Conservation (phyloP, 2,329 filamentous ascomycete species). For the Xylariaceae sp. region DNA sequence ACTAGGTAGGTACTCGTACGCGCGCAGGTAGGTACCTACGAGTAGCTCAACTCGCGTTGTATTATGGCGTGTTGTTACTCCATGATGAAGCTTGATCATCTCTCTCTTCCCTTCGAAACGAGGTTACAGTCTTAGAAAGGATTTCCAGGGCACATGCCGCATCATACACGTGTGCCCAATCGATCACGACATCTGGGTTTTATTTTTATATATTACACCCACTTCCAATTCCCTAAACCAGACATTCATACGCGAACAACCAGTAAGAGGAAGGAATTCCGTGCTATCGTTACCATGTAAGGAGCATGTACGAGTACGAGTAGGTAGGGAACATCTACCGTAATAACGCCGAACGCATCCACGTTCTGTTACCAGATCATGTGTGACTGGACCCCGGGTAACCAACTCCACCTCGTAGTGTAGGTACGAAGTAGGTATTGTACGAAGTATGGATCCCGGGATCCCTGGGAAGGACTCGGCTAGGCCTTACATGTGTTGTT, state of each 20-base stretch:
- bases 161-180: conserved; percentile 14
- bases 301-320: no score
- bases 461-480: neutral
- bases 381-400: neutral
- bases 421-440: no score
- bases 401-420: neutral
- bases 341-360: no score
- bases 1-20: neutral
- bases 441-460: neutral
- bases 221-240: neutral
- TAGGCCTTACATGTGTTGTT: neutral
- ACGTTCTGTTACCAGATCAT: neutral
- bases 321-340: no score
- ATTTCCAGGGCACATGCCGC: neutral
- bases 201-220: neutral
- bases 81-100: no score
- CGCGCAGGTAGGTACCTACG: no score
- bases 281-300: neutral
- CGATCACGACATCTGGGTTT: neutral
- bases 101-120: no score
- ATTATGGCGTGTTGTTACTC: no score
- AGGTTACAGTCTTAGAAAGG: neutral
- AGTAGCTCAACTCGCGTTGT: no score
- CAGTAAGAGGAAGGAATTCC: neutral
- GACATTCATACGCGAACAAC: neutral